Percentiles rank a stretch among this genome's conserved stretches.
Evolutionary conservation across 2,329 filamentous ascomycete species (phyloP).

Genomic region (Nectriaceae sp.): DNA sequence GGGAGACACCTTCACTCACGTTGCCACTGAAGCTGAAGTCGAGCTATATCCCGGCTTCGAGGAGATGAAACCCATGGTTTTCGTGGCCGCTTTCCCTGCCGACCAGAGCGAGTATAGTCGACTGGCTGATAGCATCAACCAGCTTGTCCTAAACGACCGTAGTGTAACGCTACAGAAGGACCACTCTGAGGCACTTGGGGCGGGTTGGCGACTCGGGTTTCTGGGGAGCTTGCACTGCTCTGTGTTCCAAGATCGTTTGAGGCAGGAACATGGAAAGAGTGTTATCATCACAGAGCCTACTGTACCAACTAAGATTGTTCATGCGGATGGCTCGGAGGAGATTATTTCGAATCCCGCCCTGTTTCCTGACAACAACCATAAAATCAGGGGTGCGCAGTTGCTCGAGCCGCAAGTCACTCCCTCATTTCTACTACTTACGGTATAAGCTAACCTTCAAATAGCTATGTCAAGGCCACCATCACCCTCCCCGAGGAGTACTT

Average conservation of each 20-base stretch:
- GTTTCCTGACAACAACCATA: slow-evolving; percentile 72
- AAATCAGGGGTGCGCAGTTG: slow-evolving; percentile 45
- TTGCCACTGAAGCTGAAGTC: slow-evolving; percentile 75
- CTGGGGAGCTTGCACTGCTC: slow-evolving; percentile 96
- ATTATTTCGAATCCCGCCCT: slow-evolving; percentile 84
- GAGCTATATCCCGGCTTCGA: slow-evolving; percentile 89
- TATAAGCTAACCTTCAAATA: slow-evolving; percentile 8
- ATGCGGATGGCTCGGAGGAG: slow-evolving; percentile 73
- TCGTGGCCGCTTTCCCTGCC: slow-evolving; percentile 93
- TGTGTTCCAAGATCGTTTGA: slow-evolving; percentile 95
- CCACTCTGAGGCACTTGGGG: slow-evolving; percentile 87
- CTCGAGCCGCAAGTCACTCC: slow-evolving; percentile 50
- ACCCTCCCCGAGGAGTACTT: slow-evolving; percentile 94
- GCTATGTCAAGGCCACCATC: slow-evolving; percentile 78
- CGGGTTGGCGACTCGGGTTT: slow-evolving; percentile 93
- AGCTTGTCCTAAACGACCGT: slow-evolving; percentile 91
- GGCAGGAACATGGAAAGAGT: slow-evolving; percentile 90
- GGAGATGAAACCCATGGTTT: slow-evolving; percentile 98
- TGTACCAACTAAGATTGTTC: slow-evolving; percentile 86
- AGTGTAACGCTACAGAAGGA: slow-evolving; percentile 95
- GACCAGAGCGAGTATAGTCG: slow-evolving; percentile 86
- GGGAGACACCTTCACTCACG: slow-evolving; percentile 88
- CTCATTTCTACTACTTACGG: background rate
- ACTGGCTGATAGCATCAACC: slow-evolving; percentile 90
- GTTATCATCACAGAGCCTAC: slow-evolving; percentile 97